Evolutionary conservation across 108 stramenopile species (phyloP).

Genomic region (Hondaea fermentalgiana): DNA sequence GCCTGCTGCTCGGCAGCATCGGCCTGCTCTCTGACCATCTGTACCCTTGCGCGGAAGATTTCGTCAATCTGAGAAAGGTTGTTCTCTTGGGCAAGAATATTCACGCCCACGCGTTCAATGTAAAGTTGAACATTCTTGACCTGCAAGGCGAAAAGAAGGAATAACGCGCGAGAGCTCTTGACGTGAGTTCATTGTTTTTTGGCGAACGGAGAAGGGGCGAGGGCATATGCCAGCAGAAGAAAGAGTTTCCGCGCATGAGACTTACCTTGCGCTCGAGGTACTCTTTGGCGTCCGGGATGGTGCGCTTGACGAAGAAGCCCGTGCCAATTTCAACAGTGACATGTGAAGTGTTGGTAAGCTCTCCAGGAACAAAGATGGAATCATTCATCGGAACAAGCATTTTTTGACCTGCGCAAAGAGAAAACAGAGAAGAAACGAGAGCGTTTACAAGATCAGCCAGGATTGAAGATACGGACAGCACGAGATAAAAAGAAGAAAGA

Average conservation of each 20-base stretch:
- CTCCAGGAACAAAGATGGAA: neutral
- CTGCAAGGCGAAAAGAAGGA: neutral
- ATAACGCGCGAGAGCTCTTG: neutral
- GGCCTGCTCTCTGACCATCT: neutral
- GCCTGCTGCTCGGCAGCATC: neutral
- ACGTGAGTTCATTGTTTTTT: no score
- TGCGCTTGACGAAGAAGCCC: neutral
- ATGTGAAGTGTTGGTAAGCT: neutral
- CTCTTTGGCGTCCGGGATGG: neutral
- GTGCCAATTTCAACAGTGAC: constrained; percentile 15
- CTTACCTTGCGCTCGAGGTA: neutral
- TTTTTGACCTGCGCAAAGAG: neutral
- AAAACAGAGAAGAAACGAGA: neutral
- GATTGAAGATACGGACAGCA: no score
- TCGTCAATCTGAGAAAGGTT: neutral
- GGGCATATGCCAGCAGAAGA: no score
- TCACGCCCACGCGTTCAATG: neutral
- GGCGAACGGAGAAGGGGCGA: no score
- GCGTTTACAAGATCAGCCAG: no score
- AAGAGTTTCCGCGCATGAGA: neutral
- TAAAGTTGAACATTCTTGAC: neutral
- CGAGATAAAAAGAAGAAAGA: no score
- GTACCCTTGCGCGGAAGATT: neutral
- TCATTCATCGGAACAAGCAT: neutral
- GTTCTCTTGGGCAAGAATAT: neutral